phyloP scores from a whole-genome alignment of 106 monocot genomes.

The Platanthera zijinensis region DNA sequence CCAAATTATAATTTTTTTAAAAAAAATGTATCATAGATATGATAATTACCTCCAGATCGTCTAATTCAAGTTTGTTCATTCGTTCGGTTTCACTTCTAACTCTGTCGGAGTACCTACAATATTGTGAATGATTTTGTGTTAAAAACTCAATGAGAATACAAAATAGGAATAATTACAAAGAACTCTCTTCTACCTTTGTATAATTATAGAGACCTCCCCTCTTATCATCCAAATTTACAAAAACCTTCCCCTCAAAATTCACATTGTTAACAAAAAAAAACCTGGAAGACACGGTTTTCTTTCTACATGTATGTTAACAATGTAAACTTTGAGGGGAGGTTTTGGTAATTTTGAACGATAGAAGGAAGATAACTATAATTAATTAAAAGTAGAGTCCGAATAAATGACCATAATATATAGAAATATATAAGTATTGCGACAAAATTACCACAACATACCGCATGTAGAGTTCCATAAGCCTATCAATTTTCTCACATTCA shows the following conservation, averaged over 20 bases:
- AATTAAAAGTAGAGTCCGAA: no score
- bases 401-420: background rate
- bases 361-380: no score
- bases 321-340: no score
- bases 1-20: background rate
- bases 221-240: no score
- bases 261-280: no score
- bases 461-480: constrained; percentile 89
- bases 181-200: no score
- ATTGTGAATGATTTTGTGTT: constrained; percentile 2
- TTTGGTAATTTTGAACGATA: no score
- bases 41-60: constrained; percentile 75
- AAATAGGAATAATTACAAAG: background rate
- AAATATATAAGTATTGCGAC: background rate
- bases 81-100: constrained; percentile 72
- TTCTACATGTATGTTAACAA: no score
- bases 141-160: background rate
- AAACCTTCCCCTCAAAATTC: no score
- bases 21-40: background rate
- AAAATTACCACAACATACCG: constrained; percentile 36
- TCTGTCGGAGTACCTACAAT: constrained; percentile 74
- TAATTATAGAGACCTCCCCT: no score
- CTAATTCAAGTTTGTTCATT: constrained; percentile 63
- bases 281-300: no score
- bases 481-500: constrained; percentile 96